Evolutionary conservation across 306 rosid genomes (phyloP).

Genomic region (Chamaecrista fasciculata): DNA sequence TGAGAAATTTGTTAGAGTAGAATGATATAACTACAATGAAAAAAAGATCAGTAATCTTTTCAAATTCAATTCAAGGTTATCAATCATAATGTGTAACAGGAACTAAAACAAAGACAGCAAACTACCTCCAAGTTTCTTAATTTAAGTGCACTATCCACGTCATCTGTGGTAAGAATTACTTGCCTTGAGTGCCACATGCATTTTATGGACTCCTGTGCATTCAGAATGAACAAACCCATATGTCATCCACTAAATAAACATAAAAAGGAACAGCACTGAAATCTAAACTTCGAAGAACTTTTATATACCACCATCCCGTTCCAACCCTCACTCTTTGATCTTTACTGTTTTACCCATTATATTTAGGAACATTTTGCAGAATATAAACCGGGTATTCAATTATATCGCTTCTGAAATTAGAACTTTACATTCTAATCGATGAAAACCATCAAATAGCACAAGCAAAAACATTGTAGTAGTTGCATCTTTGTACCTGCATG

Average conservation of each 20-base stretch:
- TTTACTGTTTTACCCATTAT: not conserved
- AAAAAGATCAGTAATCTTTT: not conserved
- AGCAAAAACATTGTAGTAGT: not conserved
- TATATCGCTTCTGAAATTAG: not conserved
- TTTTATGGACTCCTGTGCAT: slow-evolving; percentile 81
- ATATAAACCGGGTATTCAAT: slow-evolving; percentile 2
- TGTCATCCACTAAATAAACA: not conserved
- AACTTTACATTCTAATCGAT: not conserved
- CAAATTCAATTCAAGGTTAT: slow-evolving; percentile 3
- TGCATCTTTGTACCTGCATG: slow-evolving; percentile 64
- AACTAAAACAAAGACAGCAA: not conserved
- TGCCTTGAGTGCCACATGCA: slow-evolving; percentile 90
- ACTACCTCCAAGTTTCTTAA: slow-evolving; percentile 83
- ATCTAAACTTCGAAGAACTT: not conserved
- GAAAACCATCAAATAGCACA: not conserved
- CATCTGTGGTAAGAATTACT: slow-evolving; percentile 63
- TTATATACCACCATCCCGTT: not conserved
- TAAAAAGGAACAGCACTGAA: not conserved
- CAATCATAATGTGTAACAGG: not conserved
- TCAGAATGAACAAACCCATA: slow-evolving; percentile 15
- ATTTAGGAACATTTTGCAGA: not conserved
- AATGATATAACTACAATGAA: not conserved
- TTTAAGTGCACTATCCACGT: slow-evolving; percentile 85
- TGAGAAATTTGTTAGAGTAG: not conserved
- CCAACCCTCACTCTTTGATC: not conserved